phyloP scores from a whole-genome alignment of 768 basidiomycete genomes.

The Hortiboletus flavorubellus region DNA sequence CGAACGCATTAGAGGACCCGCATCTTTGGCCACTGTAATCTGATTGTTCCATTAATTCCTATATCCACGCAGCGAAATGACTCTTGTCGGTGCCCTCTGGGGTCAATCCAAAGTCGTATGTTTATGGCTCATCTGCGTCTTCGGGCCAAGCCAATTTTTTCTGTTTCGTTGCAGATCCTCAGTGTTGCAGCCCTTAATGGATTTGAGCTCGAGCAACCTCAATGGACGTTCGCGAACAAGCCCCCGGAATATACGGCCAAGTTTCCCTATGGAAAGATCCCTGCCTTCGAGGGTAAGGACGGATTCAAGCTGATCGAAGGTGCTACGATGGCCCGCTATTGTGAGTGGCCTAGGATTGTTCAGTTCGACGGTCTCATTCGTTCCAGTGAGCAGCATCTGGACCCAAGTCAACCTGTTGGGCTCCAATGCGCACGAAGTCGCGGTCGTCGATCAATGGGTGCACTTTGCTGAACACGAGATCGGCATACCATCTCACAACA shows the following conservation, averaged over 20 bases:
- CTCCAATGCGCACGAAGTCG: conserved; percentile 7
- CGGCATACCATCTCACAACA: background rate
- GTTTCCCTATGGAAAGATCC: conserved; percentile 23
- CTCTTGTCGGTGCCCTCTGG: conserved; percentile 18
- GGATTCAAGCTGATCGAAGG: conserved; percentile 21
- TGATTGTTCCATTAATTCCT: background rate
- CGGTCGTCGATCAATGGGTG: conserved; percentile 12
- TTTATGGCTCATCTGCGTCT: background rate
- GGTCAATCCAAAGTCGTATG: conserved; percentile 25
- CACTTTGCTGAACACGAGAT: conserved; percentile 16
- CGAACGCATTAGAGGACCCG: background rate
- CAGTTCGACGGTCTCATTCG: too few relatives aligned
- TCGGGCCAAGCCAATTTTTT: background rate
- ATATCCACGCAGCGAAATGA: conserved; percentile 9
- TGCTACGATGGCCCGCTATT: conserved; percentile 20
- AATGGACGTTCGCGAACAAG: conserved; percentile 14
- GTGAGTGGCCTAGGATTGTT: conserved; percentile 3
- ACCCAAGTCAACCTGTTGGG: conserved; percentile 9
- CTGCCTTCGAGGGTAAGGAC: conserved; percentile 19
- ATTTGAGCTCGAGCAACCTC: conserved; percentile 10
- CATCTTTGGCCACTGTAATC: background rate
- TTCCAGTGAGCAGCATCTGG: conserved; percentile 16
- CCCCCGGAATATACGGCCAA: conserved; percentile 11
- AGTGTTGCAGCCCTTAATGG: conserved; percentile 19
- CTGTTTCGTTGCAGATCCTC: conserved; percentile 7